Evolutionary conservation across 108 stramenopile genomes (phyloP).

Genomic region (Fragilaria radians): DNA sequence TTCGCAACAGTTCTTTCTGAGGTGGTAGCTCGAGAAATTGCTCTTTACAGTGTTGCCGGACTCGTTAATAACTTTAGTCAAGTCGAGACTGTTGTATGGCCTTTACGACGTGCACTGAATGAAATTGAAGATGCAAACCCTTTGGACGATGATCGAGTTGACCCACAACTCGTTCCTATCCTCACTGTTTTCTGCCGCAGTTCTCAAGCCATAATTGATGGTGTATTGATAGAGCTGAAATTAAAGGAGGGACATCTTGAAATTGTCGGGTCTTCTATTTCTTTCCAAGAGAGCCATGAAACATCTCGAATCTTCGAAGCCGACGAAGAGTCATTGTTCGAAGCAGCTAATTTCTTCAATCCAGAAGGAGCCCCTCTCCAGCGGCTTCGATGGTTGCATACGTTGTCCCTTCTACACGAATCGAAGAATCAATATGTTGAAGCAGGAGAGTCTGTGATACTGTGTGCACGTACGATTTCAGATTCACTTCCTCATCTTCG

Average conservation of each 20-base stretch:
- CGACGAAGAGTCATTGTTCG: slow-evolving; percentile 85
- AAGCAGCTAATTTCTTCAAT: slow-evolving; percentile 73
- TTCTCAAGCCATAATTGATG: slow-evolving; percentile 78
- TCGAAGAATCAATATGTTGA: slow-evolving; percentile 77
- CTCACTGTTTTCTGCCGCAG: slow-evolving; percentile 62
- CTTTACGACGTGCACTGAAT: slow-evolving; percentile 70
- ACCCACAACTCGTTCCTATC: slow-evolving; percentile 67
- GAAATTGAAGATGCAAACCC: slow-evolving; percentile 84
- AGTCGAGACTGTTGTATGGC: slow-evolving; percentile 68
- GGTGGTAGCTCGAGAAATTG: slow-evolving; percentile 78
- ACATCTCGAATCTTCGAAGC: slow-evolving; percentile 56
- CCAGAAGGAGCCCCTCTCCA: slow-evolving; percentile 65
- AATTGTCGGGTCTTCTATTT: slow-evolving; percentile 32
- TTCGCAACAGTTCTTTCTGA: slow-evolving; percentile 75
- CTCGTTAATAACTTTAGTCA: slow-evolving; percentile 45
- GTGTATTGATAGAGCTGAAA: slow-evolving; percentile 77
- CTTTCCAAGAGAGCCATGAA: neutral
- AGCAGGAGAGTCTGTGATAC: slow-evolving; percentile 71
- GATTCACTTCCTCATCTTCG: slow-evolving; percentile 58
- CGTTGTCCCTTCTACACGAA: slow-evolving; percentile 60
- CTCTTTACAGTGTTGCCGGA: slow-evolving; percentile 54
- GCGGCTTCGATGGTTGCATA: slow-evolving; percentile 68
- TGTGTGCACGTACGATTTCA: slow-evolving; percentile 59
- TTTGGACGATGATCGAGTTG: slow-evolving; percentile 74
- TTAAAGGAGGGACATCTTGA: slow-evolving; percentile 30